Evolutionary conservation across 2,329 filamentous ascomycete genomes (phyloP), one percentile per base, ranked within the genome.

Genomic region (Biscogniauxia sp.): DNA sequence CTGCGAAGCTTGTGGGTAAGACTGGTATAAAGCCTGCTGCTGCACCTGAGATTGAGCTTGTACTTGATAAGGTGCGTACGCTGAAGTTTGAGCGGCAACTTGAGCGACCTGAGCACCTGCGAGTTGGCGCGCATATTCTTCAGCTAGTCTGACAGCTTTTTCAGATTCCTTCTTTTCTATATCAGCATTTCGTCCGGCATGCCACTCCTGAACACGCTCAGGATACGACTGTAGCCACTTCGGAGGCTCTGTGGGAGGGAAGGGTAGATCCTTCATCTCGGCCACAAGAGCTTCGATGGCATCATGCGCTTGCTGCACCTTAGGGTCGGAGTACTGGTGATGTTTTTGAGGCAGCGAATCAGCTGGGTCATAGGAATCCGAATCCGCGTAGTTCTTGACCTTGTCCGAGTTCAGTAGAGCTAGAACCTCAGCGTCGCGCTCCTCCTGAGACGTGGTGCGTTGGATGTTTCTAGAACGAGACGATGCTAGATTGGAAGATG

Each of bases 201-300:
- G 81, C 84, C 84, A 87, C 63, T 84, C 79, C 9, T 79, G 78
- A 0, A 80, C 74, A 62, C 78, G 78, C 32, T 79, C 79, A 2
- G 78, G 71, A 32, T 82, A 76, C 20, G 79, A 73, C 9, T 72
- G 73, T 64, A 86, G 77, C 78, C 83, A 84, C 19, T 79, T 77
- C 0, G 85, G 83, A 3, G 84, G 81, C 51, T 82, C 77, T 1
- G 69, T 79, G 1, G 83, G 73, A 15, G 83, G 84, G 61, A 77
- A 83, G 6, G 81, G 76, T 61, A 80, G 79, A 57, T 75, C 76
- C 52, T 76, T 76, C 8, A 85, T 70, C 49, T 74, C 70, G 32
- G 75, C 76, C 2, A 76, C 77, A 1, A 80, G 68, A 0, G 70
- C 70, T 64, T 84, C 80, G 13, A 86, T 62, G 2, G 72, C 72